Percentiles rank a stretch among this genome's conserved stretches.
These are phyloP conservation scores for Ramaria rubella DNA, from an alignment of 768 basidiomycete species.

Conservation along the genomic window DNA sequence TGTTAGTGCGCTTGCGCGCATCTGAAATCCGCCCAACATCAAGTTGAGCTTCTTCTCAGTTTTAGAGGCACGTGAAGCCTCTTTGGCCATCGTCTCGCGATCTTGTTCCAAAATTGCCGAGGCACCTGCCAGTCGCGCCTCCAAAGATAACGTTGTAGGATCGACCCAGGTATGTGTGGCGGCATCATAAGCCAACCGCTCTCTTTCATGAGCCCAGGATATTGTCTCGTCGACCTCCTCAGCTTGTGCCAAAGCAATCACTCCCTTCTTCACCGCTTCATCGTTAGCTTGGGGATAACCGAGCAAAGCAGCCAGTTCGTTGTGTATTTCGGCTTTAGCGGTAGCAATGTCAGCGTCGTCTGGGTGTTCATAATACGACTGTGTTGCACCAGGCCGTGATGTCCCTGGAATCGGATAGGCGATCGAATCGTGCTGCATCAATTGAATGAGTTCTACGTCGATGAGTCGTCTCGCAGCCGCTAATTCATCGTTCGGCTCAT, in stretches of 20 bases:
- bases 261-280: slow-evolving; percentile 70
- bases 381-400: slow-evolving; percentile 60
- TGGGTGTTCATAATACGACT: slow-evolving; percentile 67
- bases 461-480: slow-evolving; percentile 55
- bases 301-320: slow-evolving; percentile 70
- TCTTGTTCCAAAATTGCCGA: slow-evolving; percentile 50
- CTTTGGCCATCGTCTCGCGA: slow-evolving; percentile 68
- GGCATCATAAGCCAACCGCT: slow-evolving; percentile 57
- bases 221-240: slow-evolving; percentile 53
- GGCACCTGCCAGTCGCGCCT: slow-evolving; percentile 61
- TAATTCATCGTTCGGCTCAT: slow-evolving; percentile 34
- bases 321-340: slow-evolving; percentile 68
- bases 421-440: slow-evolving; percentile 85
- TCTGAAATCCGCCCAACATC: slow-evolving; percentile 86
- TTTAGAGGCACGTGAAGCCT: slow-evolving; percentile 77
- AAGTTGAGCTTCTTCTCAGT: slow-evolving; percentile 85
- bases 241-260: slow-evolving; percentile 54
- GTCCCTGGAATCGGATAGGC: slow-evolving; percentile 87
- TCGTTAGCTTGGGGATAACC: slow-evolving; percentile 83
- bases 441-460: slow-evolving; percentile 66
- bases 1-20: slow-evolving; percentile 58
- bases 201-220: slow-evolving; percentile 70
- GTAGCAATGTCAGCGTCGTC: slow-evolving; percentile 63
- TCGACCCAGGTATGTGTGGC: slow-evolving; percentile 60
- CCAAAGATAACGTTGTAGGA: slow-evolving; percentile 45